A percentile compares a stretch with the other conserved stretches of the same genome.
Conservation (phyloP, 352 stramenopile genomes). For the Phytophthora chlamydospora region DNA sequence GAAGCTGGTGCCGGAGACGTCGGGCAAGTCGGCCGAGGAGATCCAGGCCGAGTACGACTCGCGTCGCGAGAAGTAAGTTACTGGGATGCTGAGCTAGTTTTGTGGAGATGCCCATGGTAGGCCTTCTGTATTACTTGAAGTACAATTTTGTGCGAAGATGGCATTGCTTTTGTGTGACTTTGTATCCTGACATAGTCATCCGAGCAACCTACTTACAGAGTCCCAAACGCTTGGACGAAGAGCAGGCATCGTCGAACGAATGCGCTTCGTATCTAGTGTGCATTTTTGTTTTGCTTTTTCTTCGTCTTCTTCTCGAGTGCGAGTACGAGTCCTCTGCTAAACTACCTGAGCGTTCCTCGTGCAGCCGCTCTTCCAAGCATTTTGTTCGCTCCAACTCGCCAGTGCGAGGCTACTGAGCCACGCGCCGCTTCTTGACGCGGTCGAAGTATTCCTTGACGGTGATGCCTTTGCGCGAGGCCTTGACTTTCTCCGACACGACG, state of each 20-base stretch:
- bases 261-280: not conserved
- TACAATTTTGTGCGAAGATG: no score
- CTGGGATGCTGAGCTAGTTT: no score
- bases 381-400: not conserved
- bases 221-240: no score
- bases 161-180: no score
- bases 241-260: no score
- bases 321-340: slow-evolving; percentile 20
- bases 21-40: no score
- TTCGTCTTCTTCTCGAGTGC: not conserved
- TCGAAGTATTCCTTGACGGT: slow-evolving; percentile 90
- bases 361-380: not conserved
- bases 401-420: slow-evolving; percentile 41
- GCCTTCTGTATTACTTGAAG: no score
- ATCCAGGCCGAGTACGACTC: no score
- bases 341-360: slow-evolving; percentile 14
- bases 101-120: no score
- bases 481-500: slow-evolving; percentile 67
- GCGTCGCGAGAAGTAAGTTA: no score
- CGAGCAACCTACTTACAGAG: not conserved
- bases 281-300: slow-evolving; percentile 9
- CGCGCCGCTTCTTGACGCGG: slow-evolving; percentile 80
- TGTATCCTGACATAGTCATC: no score
- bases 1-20: no score
- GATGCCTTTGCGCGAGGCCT: slow-evolving; percentile 76